phyloP scores from a whole-genome alignment of 208 protist genomes.

The Leishmania aethiopica region DNA sequence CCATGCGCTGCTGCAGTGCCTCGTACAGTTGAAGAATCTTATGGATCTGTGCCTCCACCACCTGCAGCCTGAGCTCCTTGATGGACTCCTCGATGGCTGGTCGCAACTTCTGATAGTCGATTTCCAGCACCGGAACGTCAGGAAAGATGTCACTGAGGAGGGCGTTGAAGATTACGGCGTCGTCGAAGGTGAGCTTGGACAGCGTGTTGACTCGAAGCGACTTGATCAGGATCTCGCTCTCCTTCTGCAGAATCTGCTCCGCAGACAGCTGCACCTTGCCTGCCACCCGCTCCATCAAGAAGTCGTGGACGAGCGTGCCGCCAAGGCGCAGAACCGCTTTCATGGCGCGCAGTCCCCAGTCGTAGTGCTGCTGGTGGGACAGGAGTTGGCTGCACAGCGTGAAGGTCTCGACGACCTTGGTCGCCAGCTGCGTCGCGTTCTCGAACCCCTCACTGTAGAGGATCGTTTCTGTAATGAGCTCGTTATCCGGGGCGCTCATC shows the following conservation, averaged over 20 bases:
- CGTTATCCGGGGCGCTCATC: constrained; percentile 98
- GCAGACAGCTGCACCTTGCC: constrained; percentile 59
- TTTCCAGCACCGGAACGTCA: constrained; percentile 84
- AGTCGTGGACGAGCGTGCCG: constrained; percentile 90
- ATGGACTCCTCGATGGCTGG: constrained; percentile 90
- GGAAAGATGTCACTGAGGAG: constrained; percentile 97
- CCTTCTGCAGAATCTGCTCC: constrained; percentile 77
- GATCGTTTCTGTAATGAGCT: constrained; percentile 98
- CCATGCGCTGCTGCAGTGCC: constrained; percentile 97
- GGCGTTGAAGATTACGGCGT: constrained; percentile 94
- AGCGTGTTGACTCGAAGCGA: constrained; percentile 97
- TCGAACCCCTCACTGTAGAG: constrained; percentile 98
- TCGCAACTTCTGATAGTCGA: constrained; percentile 93
- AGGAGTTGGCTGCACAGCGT: constrained; percentile 94
- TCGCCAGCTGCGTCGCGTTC: constrained; percentile 92
- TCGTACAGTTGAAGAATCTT: constrained; percentile 98
- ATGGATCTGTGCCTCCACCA: constrained; percentile 87
- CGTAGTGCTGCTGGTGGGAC: constrained; percentile 98
- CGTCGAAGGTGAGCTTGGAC: constrained; percentile 98
- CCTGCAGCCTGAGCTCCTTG: constrained; percentile 90
- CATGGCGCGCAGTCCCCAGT: constrained; percentile 98
- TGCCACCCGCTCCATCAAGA: constrained; percentile 83
- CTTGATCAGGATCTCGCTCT: constrained; percentile 96
- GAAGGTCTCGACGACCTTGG: constrained; percentile 96
- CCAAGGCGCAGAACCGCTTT: constrained; percentile 96